Evolutionary conservation across 2,329 filamentous ascomycete species (phyloP), one percentile per base, ranked within the genome.

Genomic region (Colletotrichum lini): DNA sequence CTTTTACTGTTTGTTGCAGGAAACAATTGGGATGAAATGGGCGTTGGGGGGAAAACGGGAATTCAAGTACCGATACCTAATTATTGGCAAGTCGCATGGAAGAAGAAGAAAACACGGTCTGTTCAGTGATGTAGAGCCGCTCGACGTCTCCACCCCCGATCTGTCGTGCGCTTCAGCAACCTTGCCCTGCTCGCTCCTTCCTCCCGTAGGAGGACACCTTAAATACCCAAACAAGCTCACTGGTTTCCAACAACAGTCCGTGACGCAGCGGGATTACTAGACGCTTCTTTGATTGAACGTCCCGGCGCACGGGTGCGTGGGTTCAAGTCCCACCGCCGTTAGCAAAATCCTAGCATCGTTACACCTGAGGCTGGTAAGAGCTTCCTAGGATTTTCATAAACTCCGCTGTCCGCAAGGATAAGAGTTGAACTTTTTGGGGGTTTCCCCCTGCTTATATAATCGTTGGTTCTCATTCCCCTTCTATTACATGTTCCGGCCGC

Each of bases 401-500:
- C 21, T 47, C 52, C 30, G 40, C 23, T 45, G 35, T 53, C 40
- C 50, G 30, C 40, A 13, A 9, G 49, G 40, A 53, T 18, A 49
- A 23, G 44, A 38, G 7, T 45, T 35, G 59, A 64, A 44, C 59
- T 64, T 50, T 68, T 57, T 57, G 12, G n/a, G 6, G 18, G 9
- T 3, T 2, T 10, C 8, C 35, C 9, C 8, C 8, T 10, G 8
- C 2, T 38, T 38, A 38, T 38, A 38, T 38, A 38, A 38, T 9
- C 35, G 10, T 38, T 38, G 2, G 8, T 38, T 38, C 9, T 10
- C 35, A 38, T 10, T 9, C 35, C 2, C 35, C 35, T 38, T 38
- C 35, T 10, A 3, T 10, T 38, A 90, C 84, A 90, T 90, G 74
- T 90, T 89, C 69, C 88, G 85, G 2, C 94, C 94, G 16, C 94